Evolutionary conservation across 2,329 filamentous ascomycete species (phyloP).

Genomic region (Paraphaeosphaeria sporulosa): DNA sequence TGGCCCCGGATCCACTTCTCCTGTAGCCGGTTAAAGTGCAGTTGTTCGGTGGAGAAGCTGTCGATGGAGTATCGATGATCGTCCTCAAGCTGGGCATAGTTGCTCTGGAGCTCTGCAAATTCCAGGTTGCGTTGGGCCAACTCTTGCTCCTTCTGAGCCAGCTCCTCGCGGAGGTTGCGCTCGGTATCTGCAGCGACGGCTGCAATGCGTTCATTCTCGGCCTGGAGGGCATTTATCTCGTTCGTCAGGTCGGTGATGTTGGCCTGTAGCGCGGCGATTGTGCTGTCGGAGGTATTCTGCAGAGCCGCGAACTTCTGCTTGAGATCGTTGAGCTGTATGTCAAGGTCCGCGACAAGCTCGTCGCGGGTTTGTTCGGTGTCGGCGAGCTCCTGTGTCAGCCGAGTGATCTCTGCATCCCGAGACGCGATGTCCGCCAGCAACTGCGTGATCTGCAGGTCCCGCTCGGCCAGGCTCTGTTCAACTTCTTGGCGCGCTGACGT

Average conservation of each 20-base stretch:
- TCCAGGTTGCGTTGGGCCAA: conserved; percentile 32
- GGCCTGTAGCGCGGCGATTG: conserved; percentile 41
- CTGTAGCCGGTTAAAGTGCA: conserved; percentile 40
- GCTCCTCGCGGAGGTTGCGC: conserved; percentile 36
- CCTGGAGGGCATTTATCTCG: conserved; percentile 47
- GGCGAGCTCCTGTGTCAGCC: conserved; percentile 41
- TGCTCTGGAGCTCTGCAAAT: conserved; percentile 32
- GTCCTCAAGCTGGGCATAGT: conserved; percentile 35
- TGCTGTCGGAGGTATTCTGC: conserved; percentile 40
- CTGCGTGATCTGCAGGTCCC: conserved; percentile 44
- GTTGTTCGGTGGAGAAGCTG: conserved; percentile 38
- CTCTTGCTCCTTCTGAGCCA: conserved; percentile 31
- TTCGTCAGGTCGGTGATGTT: conserved; percentile 53
- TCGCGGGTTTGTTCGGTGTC: conserved; percentile 42
- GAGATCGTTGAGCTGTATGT: conserved; percentile 44
- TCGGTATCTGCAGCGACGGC: conserved; percentile 36
- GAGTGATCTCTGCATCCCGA: conserved; percentile 28
- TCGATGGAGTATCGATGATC: conserved; percentile 39
- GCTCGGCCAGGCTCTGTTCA: conserved; percentile 45
- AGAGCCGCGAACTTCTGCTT: conserved; percentile 40
- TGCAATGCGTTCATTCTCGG: conserved; percentile 47
- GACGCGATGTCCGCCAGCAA: conserved; percentile 44
- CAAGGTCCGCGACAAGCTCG: conserved; percentile 44
- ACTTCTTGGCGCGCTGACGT: conserved; percentile 47
- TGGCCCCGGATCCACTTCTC: conserved; percentile 39